Evolutionary conservation across 371 early-diverging fungal genomes (phyloP).

Genomic region (Mucor mucedo): DNA sequence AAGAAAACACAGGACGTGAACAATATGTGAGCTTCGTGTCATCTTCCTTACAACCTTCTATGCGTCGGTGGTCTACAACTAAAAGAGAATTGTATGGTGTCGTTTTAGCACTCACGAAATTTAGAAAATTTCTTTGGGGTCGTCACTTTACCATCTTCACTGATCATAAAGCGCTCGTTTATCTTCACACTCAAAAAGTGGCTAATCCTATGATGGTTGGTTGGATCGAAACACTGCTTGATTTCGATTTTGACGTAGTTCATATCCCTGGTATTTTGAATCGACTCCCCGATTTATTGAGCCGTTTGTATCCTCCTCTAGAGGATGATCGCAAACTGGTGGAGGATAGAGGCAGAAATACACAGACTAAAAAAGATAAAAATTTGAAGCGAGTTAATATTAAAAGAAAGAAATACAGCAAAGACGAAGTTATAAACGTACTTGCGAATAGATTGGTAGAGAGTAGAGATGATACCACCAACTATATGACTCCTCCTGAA

Average conservation of each 20-base stretch:
- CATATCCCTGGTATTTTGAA: slow-evolving; percentile 23
- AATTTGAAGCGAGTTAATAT: neutral
- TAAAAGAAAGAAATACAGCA: neutral
- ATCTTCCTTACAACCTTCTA: slow-evolving; percentile 3
- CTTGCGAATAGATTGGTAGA: neutral
- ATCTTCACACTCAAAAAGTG: slow-evolving; percentile 20
- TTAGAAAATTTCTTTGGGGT: slow-evolving; percentile 32
- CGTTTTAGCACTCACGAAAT: slow-evolving; percentile 20
- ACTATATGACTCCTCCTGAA: slow-evolving; percentile 15
- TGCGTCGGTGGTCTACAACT: slow-evolving; percentile 3
- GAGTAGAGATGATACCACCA: neutral
- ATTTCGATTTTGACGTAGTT: slow-evolving; percentile 15
- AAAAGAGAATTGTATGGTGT: slow-evolving; percentile 19
- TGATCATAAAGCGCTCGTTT: slow-evolving; percentile 25
- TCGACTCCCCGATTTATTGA: slow-evolving; percentile 14
- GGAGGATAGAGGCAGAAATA: slow-evolving; percentile 4
- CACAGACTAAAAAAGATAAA: neutral
- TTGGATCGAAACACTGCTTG: slow-evolving; percentile 28
- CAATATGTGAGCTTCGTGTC: slow-evolving; percentile 10
- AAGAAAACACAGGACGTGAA: neutral
- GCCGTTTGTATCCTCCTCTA: slow-evolving; percentile 8
- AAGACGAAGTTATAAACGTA: slow-evolving; percentile 3
- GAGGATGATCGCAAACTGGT: slow-evolving; percentile 1
- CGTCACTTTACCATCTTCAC: slow-evolving; percentile 11
- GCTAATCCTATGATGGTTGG: slow-evolving; percentile 17